Evolutionary conservation across 2,329 filamentous ascomycete genomes (phyloP).

Genomic region (Grosmannia penicillata): DNA sequence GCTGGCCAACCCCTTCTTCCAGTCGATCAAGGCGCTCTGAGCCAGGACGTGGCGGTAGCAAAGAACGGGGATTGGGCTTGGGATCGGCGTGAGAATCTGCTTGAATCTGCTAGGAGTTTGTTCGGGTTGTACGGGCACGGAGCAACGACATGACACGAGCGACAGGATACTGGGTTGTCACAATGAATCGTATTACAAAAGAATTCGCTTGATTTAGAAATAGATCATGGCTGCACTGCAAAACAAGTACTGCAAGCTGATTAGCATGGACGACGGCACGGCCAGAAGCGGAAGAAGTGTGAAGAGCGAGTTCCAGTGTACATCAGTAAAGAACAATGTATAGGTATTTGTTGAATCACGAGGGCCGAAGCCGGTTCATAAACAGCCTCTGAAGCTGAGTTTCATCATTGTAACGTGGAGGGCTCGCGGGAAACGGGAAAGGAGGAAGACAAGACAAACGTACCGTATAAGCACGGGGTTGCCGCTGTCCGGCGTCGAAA

Average conservation of each 20-base stretch:
- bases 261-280: background rate
- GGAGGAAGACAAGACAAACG: background rate
- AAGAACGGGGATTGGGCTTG: background rate
- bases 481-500: background rate
- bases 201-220: no score
- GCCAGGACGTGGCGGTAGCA: background rate
- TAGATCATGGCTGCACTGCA: background rate
- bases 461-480: slow-evolving; percentile 1
- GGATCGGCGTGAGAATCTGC: no score
- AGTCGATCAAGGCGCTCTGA: slow-evolving; percentile 42
- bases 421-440: background rate
- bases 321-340: slow-evolving; percentile 7
- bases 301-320: background rate
- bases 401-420: slow-evolving; percentile 9
- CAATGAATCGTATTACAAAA: no score
- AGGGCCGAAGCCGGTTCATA: slow-evolving; percentile 9
- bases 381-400: slow-evolving; percentile 10
- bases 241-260: background rate
- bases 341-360: slow-evolving; percentile 8
- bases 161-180: no score
- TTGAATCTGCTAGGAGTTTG: no score
- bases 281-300: background rate
- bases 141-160: no score
- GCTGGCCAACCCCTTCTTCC: slow-evolving; percentile 54
- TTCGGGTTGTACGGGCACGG: no score